Base-by-base conservation (phyloP, 1,284 basidiomycete species). In the Moesziomyces aphidis region DNA sequence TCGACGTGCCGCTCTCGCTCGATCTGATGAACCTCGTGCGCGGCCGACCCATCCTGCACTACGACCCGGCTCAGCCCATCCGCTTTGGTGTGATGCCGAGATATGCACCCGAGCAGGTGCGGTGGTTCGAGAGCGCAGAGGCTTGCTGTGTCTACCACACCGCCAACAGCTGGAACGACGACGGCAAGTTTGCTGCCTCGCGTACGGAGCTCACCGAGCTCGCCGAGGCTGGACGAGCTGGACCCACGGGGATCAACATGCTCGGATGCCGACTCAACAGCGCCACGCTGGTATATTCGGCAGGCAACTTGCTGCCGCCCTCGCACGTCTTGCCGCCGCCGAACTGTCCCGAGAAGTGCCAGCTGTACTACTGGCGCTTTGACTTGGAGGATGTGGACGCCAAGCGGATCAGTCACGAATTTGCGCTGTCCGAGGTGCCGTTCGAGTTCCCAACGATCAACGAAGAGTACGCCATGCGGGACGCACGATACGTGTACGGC, bases 71-170 rank as follows among this genome's bases (percentile, higher is more conserved):
- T 0, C 71, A 85, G 1, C 83, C 83, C 0, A 85, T 85, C 13
- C 85, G 87, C 22, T 87, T 88, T 55, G 86, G 87, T 44, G 77
- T 88, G 39, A 80, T 88, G 50, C 87, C 87, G 5, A 84, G 87
- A 0, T 79, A 85, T 46, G 73, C 79, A 13, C 81, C 85, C 0
- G 77, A 79, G 13, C 46, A 68, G 21, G 81, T 86, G 0, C 75
- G 78, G 6, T 86, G 87, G 77, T 87, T 86, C 67, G 82, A 82
- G 46, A 85, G 85, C 51, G 54, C 76, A 5, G 84, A 87, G 50
- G 84, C 86, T 0, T 86, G 86, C 59, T 83, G 86, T 62, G 86
- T 88, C 49, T 88, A 87, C 72, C 87, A 88, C 77, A 87, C 87
- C 2, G 87, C 87, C 44, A 87, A 87, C 60, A 84, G 87, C 19